Evolutionary conservation across 176 grass and related monocot species (phyloP).

Genomic region (Guadua angustifolia): DNA sequence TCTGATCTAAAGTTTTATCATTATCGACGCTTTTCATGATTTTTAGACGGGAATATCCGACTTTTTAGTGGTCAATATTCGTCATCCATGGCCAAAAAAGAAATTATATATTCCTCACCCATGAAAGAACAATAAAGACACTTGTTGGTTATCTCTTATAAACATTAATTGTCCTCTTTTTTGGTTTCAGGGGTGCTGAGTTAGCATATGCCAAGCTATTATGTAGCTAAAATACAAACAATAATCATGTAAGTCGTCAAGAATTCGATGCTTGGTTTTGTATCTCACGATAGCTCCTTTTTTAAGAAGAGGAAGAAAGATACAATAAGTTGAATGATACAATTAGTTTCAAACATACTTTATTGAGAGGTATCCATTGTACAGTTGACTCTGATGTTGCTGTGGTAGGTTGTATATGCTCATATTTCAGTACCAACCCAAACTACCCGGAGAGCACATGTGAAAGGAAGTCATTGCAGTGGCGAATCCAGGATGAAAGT

Average conservation of each 20-base stretch:
- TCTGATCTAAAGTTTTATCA: slow-evolving; percentile 24
- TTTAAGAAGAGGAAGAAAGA: background rate
- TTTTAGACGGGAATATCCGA: background rate
- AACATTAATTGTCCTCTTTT: background rate
- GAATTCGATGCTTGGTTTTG: slow-evolving; percentile 7
- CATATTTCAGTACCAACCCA: too few relatives aligned
- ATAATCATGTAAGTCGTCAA: slow-evolving; percentile 27
- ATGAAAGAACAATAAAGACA: background rate
- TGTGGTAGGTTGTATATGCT: too few relatives aligned
- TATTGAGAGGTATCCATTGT: too few relatives aligned
- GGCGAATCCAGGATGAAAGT: too few relatives aligned
- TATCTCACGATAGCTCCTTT: background rate
- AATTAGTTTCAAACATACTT: background rate
- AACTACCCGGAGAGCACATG: too few relatives aligned
- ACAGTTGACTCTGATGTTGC: too few relatives aligned
- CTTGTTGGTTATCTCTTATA: background rate
- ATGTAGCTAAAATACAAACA: slow-evolving; percentile 25
- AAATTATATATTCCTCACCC: background rate
- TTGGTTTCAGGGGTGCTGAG: slow-evolving; percentile 28
- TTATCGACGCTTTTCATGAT: slow-evolving; percentile 3
- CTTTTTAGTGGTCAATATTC: background rate
- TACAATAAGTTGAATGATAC: background rate
- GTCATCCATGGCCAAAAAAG: background rate
- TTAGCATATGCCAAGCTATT: slow-evolving; percentile 27
- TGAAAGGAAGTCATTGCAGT: background rate